Evolutionary conservation across 306 rosid genomes (phyloP).

Genomic region (Castanopsis chinensis): DNA sequence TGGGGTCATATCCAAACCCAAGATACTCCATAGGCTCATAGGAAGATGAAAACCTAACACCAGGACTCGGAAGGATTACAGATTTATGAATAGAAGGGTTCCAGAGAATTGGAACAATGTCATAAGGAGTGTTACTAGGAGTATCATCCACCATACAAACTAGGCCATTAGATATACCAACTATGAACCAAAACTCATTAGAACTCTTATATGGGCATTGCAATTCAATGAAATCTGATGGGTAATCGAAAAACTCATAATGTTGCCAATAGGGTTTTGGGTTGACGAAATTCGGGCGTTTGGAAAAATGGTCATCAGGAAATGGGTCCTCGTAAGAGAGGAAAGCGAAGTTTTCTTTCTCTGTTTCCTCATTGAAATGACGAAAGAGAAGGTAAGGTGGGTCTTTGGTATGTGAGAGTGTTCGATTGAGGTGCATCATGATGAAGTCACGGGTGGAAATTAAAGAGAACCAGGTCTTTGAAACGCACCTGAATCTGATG

Average conservation of each 20-base stretch:
- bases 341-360: no score
- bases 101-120: background rate
- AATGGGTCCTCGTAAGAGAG: no score
- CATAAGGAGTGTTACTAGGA: background rate
- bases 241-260: no score
- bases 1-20: constrained; percentile 20
- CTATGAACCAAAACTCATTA: background rate
- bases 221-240: background rate
- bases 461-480: constrained; percentile 17
- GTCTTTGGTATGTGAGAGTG: background rate
- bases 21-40: background rate
- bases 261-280: no score
- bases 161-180: constrained; percentile 13
- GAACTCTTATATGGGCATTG: background rate
- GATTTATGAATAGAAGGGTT: constrained; percentile 11
- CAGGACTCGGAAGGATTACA: background rate
- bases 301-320: no score
- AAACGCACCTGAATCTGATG: constrained; percentile 1
- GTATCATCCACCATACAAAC: background rate
- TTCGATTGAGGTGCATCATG: background rate
- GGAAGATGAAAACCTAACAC: background rate
- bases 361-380: no score
- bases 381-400: background rate
- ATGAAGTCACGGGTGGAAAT: background rate
- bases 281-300: no score